Percentiles rank a stretch among this genome's conserved stretches.
phyloP scores from a whole-genome alignment of 768 basidiomycete species.

The Boletus eberwhitei region DNA sequence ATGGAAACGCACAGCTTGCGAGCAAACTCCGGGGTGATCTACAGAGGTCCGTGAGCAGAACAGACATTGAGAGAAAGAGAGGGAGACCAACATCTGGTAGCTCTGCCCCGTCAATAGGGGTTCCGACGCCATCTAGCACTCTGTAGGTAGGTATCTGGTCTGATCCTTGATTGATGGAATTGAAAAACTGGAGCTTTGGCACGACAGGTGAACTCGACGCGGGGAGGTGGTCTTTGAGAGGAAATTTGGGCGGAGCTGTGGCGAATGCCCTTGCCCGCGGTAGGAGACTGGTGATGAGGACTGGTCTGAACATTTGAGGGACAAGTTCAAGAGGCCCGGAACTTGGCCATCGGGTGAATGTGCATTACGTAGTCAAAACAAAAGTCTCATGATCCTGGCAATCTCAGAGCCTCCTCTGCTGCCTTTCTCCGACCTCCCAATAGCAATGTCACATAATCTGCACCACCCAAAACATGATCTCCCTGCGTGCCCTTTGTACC shows the following conservation, averaged over 20 bases:
- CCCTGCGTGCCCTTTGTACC: slow-evolving; percentile 12
- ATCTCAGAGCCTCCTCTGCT: slow-evolving; percentile 60
- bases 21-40: slow-evolving; percentile 71
- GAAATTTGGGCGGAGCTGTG: slow-evolving; percentile 11
- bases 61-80: background rate
- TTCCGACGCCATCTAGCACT: slow-evolving; percentile 77
- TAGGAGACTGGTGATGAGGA: background rate
- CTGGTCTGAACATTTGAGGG: slow-evolving; percentile 14
- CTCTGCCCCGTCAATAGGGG: slow-evolving; percentile 67
- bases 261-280: slow-evolving; percentile 16
- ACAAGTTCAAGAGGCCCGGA: slow-evolving; percentile 15
- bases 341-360: slow-evolving; percentile 10
- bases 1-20: slow-evolving; percentile 48
- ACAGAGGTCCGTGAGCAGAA: slow-evolving; percentile 7
- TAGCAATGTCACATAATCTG: slow-evolving; percentile 73
- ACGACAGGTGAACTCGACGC: slow-evolving; percentile 59
- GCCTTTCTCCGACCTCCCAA: slow-evolving; percentile 70
- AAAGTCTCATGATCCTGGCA: slow-evolving; percentile 34
- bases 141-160: slow-evolving; percentile 82
- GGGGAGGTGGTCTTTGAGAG: slow-evolving; percentile 33
- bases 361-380: slow-evolving; percentile 12
- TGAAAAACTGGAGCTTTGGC: slow-evolving; percentile 73
- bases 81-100: slow-evolving; percentile 61
- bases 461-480: slow-evolving; percentile 60
- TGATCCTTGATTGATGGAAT: slow-evolving; percentile 60